Evolutionary conservation across 176 grass and related monocot species (phyloP).

Genomic region (Leersia perrieri): DNA sequence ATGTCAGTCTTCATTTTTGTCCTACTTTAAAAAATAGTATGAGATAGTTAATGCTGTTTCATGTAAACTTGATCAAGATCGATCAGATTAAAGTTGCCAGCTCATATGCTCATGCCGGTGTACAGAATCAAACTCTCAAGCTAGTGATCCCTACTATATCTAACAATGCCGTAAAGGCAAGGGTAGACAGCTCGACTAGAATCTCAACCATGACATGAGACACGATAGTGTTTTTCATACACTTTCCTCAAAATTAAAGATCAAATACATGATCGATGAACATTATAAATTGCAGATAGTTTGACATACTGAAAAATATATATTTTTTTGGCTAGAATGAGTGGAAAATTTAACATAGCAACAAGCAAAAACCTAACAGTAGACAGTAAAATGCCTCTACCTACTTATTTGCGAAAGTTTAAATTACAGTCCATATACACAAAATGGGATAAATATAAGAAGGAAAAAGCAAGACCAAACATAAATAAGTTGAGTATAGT

Average conservation of each 20-base stretch:
- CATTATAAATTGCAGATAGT: background rate
- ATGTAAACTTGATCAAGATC: background rate
- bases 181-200: background rate
- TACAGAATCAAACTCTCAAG: background rate
- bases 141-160: constrained; percentile 2
- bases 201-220: background rate
- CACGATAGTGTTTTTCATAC: background rate
- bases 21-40: background rate
- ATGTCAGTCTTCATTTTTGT: no score
- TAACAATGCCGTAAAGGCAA: constrained; percentile 24
- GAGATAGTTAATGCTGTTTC: background rate
- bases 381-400: background rate
- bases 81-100: background rate
- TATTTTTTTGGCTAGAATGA: background rate
- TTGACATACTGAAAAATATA: background rate
- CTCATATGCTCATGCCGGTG: constrained; percentile 4
- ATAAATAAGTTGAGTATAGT: background rate
- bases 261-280: background rate
- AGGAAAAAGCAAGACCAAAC: background rate
- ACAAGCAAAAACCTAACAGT: background rate
- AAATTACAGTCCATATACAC: no score
- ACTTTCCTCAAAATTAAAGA: background rate
- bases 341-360: background rate
- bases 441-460: no score
- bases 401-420: no score